Base-by-base conservation (phyloP, 768 basidiomycete species). In the Mycena albidolilacea region DNA sequence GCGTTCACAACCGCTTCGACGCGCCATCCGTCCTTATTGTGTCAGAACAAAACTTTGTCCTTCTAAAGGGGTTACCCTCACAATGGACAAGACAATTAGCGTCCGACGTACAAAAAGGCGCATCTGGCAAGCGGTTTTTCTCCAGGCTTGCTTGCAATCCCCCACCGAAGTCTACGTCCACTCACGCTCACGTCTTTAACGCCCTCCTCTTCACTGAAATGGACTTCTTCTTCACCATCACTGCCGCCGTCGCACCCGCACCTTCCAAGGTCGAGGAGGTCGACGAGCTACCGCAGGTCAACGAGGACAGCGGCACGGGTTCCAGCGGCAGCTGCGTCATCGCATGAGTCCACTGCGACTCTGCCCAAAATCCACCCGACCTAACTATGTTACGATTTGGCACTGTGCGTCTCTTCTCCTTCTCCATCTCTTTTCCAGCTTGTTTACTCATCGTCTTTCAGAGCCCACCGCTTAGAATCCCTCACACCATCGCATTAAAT, bases 141-240 rank as follows among this genome's bases (percentile, higher is more conserved):
- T 61, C 12, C 50, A 57, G 54, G 35, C 44, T 65, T 66, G 70
- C 58, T 11, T 46, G 39, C 19, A 6, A 7, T 37, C 9, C 17
- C 2, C 44, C 15, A 41, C 30, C 37, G 37, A 17, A n/a, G 41
- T 44, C 48, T n/a, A 50, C 44, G 12, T 11, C 14, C n/a, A 8
- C n/a, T 11, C 43, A 30, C 30, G 23, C n/a, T n/a, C n/a, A n/a
- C n/a, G n/a, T 38, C 43, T 30, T 9, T 19, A 30, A 23, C 64
- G 14, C 61, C 60, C 46, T 62, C 63, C 39, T 70, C 63, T 52
- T 59, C 37, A 64, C n/a, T 48, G 37, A 58, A 54, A 74, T 74
- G 73, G 73, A 74, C 65, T 65, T 50, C 46, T 74, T 74, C 63
- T 60, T 66, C 68, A 73, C 67, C 69, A 48, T 74, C 59, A 11